These are phyloP conservation scores for Ustilago cynodontis DNA, from an alignment of 1,284 basidiomycete genomes.

Conservation along the genomic window DNA sequence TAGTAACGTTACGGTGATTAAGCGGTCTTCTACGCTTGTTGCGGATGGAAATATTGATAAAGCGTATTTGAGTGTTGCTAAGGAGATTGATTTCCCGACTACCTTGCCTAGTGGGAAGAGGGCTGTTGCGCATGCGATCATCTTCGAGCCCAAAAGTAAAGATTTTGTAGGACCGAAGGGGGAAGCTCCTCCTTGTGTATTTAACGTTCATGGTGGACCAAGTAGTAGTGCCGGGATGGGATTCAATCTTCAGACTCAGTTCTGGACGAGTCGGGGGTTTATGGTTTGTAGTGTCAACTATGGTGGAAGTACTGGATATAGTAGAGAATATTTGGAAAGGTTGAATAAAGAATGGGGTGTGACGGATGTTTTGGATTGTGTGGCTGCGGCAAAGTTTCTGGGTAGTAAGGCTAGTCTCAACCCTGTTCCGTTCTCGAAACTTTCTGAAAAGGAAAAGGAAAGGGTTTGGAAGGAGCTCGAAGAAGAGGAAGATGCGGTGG, in stretches of 20 bases:
- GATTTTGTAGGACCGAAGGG: constrained; percentile 73
- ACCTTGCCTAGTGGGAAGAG: constrained; percentile 46
- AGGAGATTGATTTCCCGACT: constrained; percentile 61
- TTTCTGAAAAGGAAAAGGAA: constrained; percentile 20
- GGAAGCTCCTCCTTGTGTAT: constrained; percentile 77
- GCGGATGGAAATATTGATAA: constrained; percentile 39
- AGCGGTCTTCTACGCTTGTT: constrained; percentile 43
- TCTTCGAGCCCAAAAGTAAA: constrained; percentile 77
- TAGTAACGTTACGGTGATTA: constrained; percentile 41
- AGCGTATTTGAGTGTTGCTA: constrained; percentile 35
- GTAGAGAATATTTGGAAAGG: constrained; percentile 72
- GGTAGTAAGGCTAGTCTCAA: constrained; percentile 61
- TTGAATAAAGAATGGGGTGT: constrained; percentile 78
- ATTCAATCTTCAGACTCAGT: constrained; percentile 73
- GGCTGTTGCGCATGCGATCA: constrained; percentile 73
- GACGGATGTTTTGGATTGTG: constrained; percentile 77
- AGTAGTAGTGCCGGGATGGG: constrained; percentile 73
- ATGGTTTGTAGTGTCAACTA: constrained; percentile 79
- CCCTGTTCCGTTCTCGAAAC: constrained; percentile 13
- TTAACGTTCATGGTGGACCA: constrained; percentile 79
- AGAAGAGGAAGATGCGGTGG: not conserved
- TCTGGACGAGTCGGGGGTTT: constrained; percentile 71
- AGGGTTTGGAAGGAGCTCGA: constrained; percentile 21
- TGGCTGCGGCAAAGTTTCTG: constrained; percentile 74
- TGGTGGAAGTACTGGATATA: constrained; percentile 78